Base-by-base conservation (phyloP, 2,329 filamentous ascomycete genomes). In the Diplodia sapinea region DNA sequence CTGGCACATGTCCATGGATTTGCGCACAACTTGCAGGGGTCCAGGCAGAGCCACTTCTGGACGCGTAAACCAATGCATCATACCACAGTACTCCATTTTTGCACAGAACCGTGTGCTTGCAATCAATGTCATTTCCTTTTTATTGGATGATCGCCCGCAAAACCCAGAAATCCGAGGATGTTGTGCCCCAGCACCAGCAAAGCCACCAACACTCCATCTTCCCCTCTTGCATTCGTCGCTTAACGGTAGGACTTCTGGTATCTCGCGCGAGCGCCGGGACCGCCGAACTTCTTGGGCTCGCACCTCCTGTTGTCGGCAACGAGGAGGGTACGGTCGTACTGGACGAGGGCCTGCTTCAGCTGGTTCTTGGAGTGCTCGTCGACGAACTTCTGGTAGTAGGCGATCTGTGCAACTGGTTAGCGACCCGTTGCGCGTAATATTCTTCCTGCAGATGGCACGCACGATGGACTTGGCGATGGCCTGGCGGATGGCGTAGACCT, bases 231-330 rank as follows among this genome's bases (percentile, higher is more conserved):
- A 36, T 20, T 56, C 66, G 54, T 55, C 55, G 72, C 75, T 93
- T 94, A 97, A 94, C 94, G 93, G 90, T 97, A 97, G 77, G 94
- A 97, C 88, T 97, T 97, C 88, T 98, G 94, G 94, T 93, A 98
- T 82, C 94, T 91, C 81, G 94, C 87, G 82, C 94, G 91, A 82
- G 95, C 94, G 89, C 94, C 94, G 78, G 89, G 91, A 92, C 91
- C 92, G 82, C 89, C 90, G 81, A 93, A 92, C 88, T 97, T 97
- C 94, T 98, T 98, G 86, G 94, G 94, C 89, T 99, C 95, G 85
- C 93, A 95, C 79, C 95, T 92, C 84, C 95, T 91, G 91, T 97
- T 97, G 86, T 99, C 95, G 84, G 95, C 95, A 79, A 99, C 95
- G 80, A 99, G 91, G 75, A 99, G 91, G 82, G 93, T 96, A 81